A percentile compares a stretch with the other conserved stretches of the same genome.
Evolutionary conservation across 2,329 filamentous ascomycete species (phyloP).

Genomic region (Ophiostoma sp.): DNA sequence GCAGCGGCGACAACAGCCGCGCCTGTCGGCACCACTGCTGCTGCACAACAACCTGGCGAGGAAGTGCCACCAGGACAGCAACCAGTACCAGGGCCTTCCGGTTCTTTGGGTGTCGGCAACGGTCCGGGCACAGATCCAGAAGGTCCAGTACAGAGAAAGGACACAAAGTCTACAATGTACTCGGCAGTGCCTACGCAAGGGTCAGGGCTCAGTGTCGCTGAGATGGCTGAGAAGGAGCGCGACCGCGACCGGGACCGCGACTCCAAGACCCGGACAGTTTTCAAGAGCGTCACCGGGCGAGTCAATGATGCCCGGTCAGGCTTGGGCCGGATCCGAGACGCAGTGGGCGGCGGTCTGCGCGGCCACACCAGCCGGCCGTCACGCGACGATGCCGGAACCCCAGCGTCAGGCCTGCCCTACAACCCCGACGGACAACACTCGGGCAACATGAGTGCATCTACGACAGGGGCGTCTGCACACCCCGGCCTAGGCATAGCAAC

Average conservation of each 20-base stretch:
- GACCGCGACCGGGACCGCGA: slow-evolving; percentile 15
- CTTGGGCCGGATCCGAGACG: slow-evolving; percentile 79
- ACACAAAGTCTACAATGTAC: slow-evolving; percentile 44
- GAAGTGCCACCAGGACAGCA: background rate
- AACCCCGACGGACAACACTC: background rate
- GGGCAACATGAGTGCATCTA: background rate
- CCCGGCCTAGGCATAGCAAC: slow-evolving; percentile 34
- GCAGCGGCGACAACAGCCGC: background rate
- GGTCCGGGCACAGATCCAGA: slow-evolving; percentile 4
- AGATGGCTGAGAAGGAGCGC: background rate
- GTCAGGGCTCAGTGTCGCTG: slow-evolving; percentile 42
- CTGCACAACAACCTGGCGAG: background rate
- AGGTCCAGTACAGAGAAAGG: slow-evolving; percentile 35
- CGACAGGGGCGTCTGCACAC: slow-evolving; percentile 24
- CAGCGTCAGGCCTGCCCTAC: background rate
- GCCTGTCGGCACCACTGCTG: background rate
- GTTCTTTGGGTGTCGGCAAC: background rate
- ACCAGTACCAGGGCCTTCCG: background rate
- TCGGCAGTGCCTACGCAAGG: slow-evolving; percentile 39
- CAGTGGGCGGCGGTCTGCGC: slow-evolving; percentile 59
- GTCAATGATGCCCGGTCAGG: slow-evolving; percentile 78
- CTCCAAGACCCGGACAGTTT: slow-evolving; percentile 53
- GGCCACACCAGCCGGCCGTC: slow-evolving; percentile 52
- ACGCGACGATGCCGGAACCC: slow-evolving; percentile 46
- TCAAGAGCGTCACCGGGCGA: slow-evolving; percentile 73